phyloP scores from a whole-genome alignment of 441 rosid species.

The Brassica hybrid region DNA sequence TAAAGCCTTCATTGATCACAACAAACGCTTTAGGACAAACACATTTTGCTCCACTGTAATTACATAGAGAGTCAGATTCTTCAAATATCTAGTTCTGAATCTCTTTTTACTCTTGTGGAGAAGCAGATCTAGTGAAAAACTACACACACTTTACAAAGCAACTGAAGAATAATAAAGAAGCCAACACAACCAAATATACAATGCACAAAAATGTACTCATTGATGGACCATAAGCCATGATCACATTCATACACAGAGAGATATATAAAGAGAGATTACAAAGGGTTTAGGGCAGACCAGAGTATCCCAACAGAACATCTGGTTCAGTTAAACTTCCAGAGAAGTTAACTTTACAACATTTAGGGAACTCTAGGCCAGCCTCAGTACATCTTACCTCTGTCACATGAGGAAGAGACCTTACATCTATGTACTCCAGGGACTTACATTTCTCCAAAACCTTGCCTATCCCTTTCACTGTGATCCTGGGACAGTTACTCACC shows the following conservation, averaged over 20 bases:
- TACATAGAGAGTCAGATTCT: background rate
- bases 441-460: constrained; percentile 70
- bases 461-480: constrained; percentile 69
- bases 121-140: no score
- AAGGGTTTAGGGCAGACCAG: background rate
- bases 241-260: constrained; percentile 16
- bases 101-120: no score
- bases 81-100: no score
- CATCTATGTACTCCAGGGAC: constrained; percentile 75
- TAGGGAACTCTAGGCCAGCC: constrained; percentile 79
- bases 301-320: constrained; percentile 44
- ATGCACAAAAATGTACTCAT: no score
- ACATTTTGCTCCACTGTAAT: no score
- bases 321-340: constrained; percentile 71
- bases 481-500: constrained; percentile 74
- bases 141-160: no score
- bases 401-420: constrained; percentile 80
- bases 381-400: constrained; percentile 77
- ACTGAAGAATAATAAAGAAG: no score
- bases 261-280: constrained; percentile 4
- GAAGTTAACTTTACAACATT: constrained; percentile 79
- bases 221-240: constrained; percentile 33
- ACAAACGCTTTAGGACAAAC: no score
- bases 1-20: no score
- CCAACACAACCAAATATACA: no score